A percentile compares a stretch with the other conserved stretches of the same genome.
Evolutionary conservation across 306 rosid genomes (phyloP).

Genomic region (Cicer yamashitae): DNA sequence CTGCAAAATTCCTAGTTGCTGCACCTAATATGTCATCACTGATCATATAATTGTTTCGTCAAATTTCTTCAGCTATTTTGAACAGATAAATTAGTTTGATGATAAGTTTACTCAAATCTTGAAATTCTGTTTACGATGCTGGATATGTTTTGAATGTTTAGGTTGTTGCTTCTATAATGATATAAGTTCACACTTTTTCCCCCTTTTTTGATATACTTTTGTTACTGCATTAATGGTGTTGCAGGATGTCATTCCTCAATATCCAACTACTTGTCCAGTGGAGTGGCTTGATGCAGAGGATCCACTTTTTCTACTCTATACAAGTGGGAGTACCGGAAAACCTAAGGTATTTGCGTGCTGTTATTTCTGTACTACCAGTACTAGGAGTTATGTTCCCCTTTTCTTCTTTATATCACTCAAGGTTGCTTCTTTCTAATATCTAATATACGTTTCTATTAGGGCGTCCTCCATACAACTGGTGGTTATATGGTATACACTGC

Average conservation of each 20-base stretch:
- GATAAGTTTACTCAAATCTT: slow-evolving; percentile 30
- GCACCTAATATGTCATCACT: slow-evolving; percentile 13
- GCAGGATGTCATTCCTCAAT: slow-evolving; percentile 78
- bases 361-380: slow-evolving; percentile 10
- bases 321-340: slow-evolving; percentile 99
- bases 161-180: slow-evolving; percentile 34
- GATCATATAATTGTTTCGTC: slow-evolving; percentile 18
- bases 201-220: slow-evolving; percentile 24
- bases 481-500: slow-evolving; percentile 98
- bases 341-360: slow-evolving; percentile 74
- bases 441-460: slow-evolving; percentile 56
- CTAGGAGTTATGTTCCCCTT: slow-evolving; percentile 18
- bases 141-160: slow-evolving; percentile 35
- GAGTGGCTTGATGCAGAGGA: slow-evolving; percentile 99
- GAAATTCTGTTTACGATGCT: slow-evolving; percentile 29
- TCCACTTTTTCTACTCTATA: slow-evolving; percentile 94
- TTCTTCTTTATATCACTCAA: slow-evolving; percentile 26
- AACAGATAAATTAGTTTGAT: slow-evolving; percentile 23
- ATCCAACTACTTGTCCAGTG: slow-evolving; percentile 84
- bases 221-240: slow-evolving; percentile 36
- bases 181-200: background rate
- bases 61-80: slow-evolving; percentile 18
- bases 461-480: slow-evolving; percentile 95
- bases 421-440: slow-evolving; percentile 35
- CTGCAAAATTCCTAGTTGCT: slow-evolving; percentile 21